A percentile compares a stretch with the other conserved stretches of the same genome.
Evolutionary conservation across 768 basidiomycete species (phyloP).

Genomic region (Naganishia vaughanmartiniae): DNA sequence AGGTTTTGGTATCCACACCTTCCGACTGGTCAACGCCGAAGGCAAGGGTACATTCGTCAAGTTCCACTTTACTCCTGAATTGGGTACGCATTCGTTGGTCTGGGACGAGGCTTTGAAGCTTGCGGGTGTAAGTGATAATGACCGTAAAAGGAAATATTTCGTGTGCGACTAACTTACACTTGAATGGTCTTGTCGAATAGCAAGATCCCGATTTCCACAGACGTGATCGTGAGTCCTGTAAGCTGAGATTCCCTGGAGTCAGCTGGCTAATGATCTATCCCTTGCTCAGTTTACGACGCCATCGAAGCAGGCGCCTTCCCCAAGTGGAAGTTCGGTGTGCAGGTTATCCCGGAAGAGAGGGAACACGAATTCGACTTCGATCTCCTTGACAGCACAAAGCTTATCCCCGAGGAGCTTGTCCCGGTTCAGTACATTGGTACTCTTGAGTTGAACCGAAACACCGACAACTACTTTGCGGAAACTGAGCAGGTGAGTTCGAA

Average conservation of each 20-base stretch:
- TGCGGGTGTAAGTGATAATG: conserved; percentile 35
- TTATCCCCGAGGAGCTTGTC: conserved; percentile 78
- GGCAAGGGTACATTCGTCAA: conserved; percentile 79
- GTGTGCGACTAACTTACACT: conserved; percentile 2
- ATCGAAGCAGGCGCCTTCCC: conserved; percentile 69
- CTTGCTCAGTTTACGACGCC: conserved; percentile 63
- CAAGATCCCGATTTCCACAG: conserved; percentile 91
- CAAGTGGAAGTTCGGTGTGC: conserved; percentile 76
- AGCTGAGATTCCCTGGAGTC: too few relatives aligned
- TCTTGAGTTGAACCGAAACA: conserved; percentile 57
- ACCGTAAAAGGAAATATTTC: not conserved
- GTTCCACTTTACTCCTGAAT: conserved; percentile 79
- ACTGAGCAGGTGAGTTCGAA: conserved; percentile 63
- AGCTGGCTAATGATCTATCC: not conserved
- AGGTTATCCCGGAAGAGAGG: conserved; percentile 65
- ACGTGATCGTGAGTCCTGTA: conserved; percentile 59
- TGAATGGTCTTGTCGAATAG: not conserved
- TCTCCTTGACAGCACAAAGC: conserved; percentile 79
- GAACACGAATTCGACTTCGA: conserved; percentile 81
- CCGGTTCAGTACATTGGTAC: conserved; percentile 76
- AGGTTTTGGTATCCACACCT: conserved; percentile 78
- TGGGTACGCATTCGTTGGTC: conserved; percentile 75
- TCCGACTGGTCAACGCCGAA: conserved; percentile 65
- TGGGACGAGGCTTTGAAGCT: conserved; percentile 92
- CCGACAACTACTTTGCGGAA: conserved; percentile 68